Percentiles rank a stretch among this genome's conserved stretches.
These are phyloP conservation scores for Botryotinia calthae DNA, from an alignment of 2,329 filamentous ascomycete species.

Conservation along the genomic window DNA sequence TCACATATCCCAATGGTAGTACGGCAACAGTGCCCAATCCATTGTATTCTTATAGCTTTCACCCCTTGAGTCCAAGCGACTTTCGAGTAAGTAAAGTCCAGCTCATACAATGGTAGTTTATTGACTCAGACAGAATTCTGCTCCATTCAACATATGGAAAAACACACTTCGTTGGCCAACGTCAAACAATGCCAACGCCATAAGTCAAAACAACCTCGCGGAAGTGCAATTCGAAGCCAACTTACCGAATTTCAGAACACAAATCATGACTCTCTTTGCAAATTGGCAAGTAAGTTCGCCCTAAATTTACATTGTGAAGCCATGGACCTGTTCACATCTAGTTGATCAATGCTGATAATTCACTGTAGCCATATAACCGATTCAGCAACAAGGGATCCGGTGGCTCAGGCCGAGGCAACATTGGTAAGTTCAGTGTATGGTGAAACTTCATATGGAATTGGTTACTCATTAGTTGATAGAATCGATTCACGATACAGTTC, in stretches of 20 bases:
- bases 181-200: neutral
- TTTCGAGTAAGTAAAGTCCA: neutral
- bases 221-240: constrained; percentile 18
- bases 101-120: neutral
- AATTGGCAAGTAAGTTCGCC: constrained; percentile 17
- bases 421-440: neutral
- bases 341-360: neutral
- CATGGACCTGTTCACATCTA: neutral
- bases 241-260: constrained; percentile 15
- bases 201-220: constrained; percentile 13
- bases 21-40: constrained; percentile 61
- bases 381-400: constrained; percentile 21
- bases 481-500: constrained; percentile 20
- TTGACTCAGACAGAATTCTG: constrained; percentile 1
- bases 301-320: neutral
- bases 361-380: constrained; percentile 9
- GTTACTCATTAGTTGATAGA: constrained; percentile 9
- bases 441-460: neutral
- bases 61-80: constrained; percentile 41
- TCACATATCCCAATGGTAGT: constrained; percentile 44
- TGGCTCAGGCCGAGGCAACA: constrained; percentile 3
- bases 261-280: constrained; percentile 20
- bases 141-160: neutral
- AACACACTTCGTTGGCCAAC: constrained; percentile 19
- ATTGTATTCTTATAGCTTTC: constrained; percentile 58